Conservation (phyloP, 192 early-diverging fungal genomes). For the Umbelopsis sp. region DNA sequence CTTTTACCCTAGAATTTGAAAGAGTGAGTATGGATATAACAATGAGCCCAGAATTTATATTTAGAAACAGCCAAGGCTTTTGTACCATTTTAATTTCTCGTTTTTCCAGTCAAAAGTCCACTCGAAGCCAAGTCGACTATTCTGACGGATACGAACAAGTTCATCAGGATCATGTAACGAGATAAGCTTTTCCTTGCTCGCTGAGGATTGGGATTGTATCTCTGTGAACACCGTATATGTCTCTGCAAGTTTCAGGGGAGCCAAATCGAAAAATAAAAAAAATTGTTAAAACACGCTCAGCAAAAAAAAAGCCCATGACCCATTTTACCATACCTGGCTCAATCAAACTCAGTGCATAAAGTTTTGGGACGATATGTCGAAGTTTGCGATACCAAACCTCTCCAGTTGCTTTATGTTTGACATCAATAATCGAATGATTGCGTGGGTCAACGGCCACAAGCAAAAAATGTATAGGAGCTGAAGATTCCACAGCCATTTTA, state of each 20-base stretch:
- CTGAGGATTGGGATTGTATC: constrained; percentile 22
- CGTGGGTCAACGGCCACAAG: constrained; percentile 10
- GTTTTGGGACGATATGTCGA: constrained; percentile 21
- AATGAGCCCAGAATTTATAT: constrained; percentile 18
- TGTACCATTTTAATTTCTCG: constrained; percentile 23
- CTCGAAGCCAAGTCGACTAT: constrained; percentile 18
- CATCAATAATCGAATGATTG: constrained; percentile 24
- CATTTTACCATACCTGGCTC: constrained; percentile 17
- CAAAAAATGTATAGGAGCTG: neutral
- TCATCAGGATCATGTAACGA: constrained; percentile 18
- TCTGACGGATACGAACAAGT: neutral
- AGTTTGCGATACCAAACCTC: constrained; percentile 22
- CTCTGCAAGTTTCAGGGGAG: neutral
- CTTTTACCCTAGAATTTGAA: constrained; percentile 24
- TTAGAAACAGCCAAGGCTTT: constrained; percentile 2
- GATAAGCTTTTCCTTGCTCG: constrained; percentile 14
- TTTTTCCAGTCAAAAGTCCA: constrained; percentile 32
- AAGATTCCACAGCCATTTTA: constrained; percentile 13
- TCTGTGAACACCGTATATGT: constrained; percentile 24
- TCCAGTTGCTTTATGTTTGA: constrained; percentile 23
- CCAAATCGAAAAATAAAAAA: constrained; percentile 14
- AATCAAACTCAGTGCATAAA: constrained; percentile 23
- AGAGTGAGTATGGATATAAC: constrained; percentile 1
- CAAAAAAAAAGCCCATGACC: too few species aligned
- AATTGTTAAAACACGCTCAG: too few species aligned